Conservation (phyloP, 768 basidiomycete genomes). For the Tylopilus cervinicoccineus region DNA sequence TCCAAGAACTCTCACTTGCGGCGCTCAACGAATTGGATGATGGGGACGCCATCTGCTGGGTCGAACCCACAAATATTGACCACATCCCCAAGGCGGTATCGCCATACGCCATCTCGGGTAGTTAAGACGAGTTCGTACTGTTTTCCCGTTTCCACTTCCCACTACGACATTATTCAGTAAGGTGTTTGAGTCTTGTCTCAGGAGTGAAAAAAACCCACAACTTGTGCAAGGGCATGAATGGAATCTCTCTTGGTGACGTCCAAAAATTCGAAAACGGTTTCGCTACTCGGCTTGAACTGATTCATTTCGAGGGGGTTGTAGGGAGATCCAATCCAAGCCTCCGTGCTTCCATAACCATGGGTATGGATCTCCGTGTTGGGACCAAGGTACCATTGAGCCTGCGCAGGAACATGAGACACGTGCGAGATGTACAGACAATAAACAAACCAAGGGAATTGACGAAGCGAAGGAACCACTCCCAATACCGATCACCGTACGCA, state of each 20-base stretch:
- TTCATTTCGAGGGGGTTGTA: conserved; percentile 7
- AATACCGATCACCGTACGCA: conserved; percentile 2
- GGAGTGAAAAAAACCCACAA: not conserved
- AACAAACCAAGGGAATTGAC: conserved; percentile 5
- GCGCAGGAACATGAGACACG: not conserved
- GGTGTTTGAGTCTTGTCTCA: not conserved
- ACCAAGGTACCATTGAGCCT: conserved; percentile 9
- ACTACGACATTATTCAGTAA: conserved; percentile 9
- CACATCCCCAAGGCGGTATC: too few relatives aligned
- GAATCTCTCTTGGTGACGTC: conserved; percentile 5
- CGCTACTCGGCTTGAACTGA: not conserved
- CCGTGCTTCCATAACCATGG: conserved; percentile 1
- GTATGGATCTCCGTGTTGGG: not conserved
- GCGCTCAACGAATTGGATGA: conserved; percentile 14
- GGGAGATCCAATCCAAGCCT: too few relatives aligned
- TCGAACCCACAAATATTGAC: conserved; percentile 21
- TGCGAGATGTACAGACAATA: not conserved
- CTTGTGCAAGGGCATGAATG: not conserved
- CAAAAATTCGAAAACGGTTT: too few relatives aligned
- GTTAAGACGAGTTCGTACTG: conserved; percentile 20
- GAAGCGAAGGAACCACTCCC: conserved; percentile 10
- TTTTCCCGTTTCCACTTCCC: conserved; percentile 10
- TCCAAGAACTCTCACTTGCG: conserved; percentile 8
- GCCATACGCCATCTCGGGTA: conserved; percentile 18
- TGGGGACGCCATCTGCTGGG: conserved; percentile 12